Conservation (phyloP, 495 filamentous ascomycete species). For the Xylaria venustula region DNA sequence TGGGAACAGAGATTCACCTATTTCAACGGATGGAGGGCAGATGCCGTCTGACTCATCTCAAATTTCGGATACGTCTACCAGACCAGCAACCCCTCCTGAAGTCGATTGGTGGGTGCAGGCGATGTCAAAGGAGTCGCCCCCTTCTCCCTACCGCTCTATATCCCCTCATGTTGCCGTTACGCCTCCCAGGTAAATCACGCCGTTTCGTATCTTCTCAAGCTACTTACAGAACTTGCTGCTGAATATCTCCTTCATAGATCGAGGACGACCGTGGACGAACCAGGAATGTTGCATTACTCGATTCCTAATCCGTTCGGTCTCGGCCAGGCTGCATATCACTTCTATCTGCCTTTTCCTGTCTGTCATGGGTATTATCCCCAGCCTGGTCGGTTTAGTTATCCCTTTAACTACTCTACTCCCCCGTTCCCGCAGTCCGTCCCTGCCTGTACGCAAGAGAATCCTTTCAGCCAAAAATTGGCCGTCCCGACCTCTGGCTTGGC, state of each 20-base stretch:
- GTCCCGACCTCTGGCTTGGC: background rate
- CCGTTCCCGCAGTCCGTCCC: background rate
- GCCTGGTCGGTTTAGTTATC: background rate
- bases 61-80: conserved; percentile 1
- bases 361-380: conserved; percentile 1
- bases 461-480: background rate
- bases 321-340: conserved; percentile 10
- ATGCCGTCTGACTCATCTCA: conserved; percentile 6
- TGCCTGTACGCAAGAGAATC: background rate
- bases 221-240: background rate
- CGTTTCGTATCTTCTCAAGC: background rate
- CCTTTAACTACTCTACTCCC: background rate
- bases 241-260: background rate
- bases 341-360: conserved; percentile 12
- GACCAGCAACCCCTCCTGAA: conserved; percentile 6
- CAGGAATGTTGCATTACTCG: background rate
- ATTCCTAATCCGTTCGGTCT: background rate
- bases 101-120: conserved; percentile 16
- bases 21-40: conserved; percentile 13
- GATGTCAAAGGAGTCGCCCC: background rate
- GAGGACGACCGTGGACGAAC: conserved; percentile 8
- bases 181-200: conserved; percentile 11
- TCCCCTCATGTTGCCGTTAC: conserved; percentile 21
- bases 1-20: conserved; percentile 27
- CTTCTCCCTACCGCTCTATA: background rate